A percentile compares a stretch with the other conserved stretches of the same genome.
Evolutionary conservation across 1,284 basidiomycete genomes (phyloP).

Genomic region (Cryptococcus sp.): DNA sequence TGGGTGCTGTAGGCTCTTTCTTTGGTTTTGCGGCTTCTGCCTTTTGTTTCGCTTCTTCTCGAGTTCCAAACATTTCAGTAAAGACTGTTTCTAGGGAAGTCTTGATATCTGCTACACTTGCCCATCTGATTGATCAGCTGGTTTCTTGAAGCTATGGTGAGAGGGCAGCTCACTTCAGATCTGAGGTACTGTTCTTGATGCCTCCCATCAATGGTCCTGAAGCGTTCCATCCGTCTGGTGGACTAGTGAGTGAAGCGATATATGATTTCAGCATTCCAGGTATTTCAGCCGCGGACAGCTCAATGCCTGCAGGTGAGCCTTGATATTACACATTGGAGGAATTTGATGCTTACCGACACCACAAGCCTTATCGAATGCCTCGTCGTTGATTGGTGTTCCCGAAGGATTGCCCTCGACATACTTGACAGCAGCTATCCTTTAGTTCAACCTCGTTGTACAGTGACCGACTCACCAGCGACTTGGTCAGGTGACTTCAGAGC

Average conservation of each 20-base stretch:
- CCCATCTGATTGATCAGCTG: slow-evolving; percentile 61
- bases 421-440: slow-evolving; percentile 65
- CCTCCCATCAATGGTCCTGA: slow-evolving; percentile 67
- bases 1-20: slow-evolving; percentile 52
- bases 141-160: not conserved
- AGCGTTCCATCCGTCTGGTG: slow-evolving; percentile 66
- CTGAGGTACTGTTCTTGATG: slow-evolving; percentile 60
- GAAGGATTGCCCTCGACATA: slow-evolving; percentile 62
- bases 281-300: slow-evolving; percentile 68
- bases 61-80: slow-evolving; percentile 70
- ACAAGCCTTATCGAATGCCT: slow-evolving; percentile 71
- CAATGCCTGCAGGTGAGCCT: slow-evolving; percentile 60
- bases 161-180: slow-evolving; percentile 50
- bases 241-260: slow-evolving; percentile 53
- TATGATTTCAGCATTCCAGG: slow-evolving; percentile 60
- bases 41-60: slow-evolving; percentile 64
- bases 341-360: slow-evolving; percentile 70
- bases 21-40: slow-evolving; percentile 67
- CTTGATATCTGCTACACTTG: slow-evolving; percentile 83
- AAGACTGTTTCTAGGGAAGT: slow-evolving; percentile 76
- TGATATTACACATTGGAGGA: not conserved
- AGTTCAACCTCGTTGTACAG: not conserved
- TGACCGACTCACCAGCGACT: slow-evolving; percentile 64
- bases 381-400: slow-evolving; percentile 60
- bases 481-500: slow-evolving; percentile 80